Base-by-base conservation (phyloP, 768 basidiomycete species). In the Candolleomyces aberdarensis region DNA sequence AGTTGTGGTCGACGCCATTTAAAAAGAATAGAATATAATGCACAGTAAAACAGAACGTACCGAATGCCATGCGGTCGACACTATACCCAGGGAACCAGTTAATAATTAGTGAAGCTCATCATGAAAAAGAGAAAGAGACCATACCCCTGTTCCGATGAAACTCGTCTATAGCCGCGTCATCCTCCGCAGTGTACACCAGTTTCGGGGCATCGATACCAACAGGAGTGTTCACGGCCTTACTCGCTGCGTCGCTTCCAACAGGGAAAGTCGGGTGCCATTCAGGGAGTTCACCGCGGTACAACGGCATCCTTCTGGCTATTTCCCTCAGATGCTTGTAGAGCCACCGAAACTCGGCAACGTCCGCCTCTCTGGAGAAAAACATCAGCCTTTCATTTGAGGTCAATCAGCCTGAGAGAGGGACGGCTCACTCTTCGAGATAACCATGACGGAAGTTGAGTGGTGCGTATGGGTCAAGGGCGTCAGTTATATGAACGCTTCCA, bases 251-350 rank as follows among this genome's bases (percentile, higher is more conserved):
- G 49, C 73, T 78, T 40, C 69, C 74, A 40, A 66, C 65, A 26
- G 74, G 69, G 64, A 78, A 82, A 11, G 43, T 57, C 0, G 80
- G 81, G 62, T 82, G 77, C 0, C 64, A 71, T 4, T 61, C 58
- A 14, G 59, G 47, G 8, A 74, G 64, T 55, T 79, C 80, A 1
- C 82, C 81, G 46, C 75, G 72, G 63, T 75, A 80, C 31, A 64
- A 53, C 5, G 73, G 66, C 80, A 86, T 84, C 15, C 87, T 82
- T 40, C 87, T 79, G 3, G 75, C 72, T 10, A 84, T 63, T 71
- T 89, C 86, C 1, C 86, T 77, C 3, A 67, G 57, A 57, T 77
- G 78, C 63, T 88, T 89, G 69, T 87, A 88, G 0, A 67, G 74
- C 77, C 83, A 83, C 57, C 73, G 73, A 49, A 86, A 63, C 20